A percentile compares a stretch with the other conserved stretches of the same genome.
Evolutionary conservation across 805 yeast genomes (phyloP).

Genomic region (Saturnispora bothae): DNA sequence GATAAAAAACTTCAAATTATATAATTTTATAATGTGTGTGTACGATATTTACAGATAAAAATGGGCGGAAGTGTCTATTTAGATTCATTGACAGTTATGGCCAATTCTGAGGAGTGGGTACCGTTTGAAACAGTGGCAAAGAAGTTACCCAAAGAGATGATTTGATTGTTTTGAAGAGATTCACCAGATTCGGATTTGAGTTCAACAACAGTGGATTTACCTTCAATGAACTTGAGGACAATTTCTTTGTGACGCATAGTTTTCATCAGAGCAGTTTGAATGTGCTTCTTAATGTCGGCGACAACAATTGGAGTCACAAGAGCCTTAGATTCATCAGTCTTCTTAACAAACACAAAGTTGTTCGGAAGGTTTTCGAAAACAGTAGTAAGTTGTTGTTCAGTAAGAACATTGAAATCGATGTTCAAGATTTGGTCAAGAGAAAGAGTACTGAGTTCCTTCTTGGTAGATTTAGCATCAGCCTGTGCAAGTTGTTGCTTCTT

Average conservation of each 20-base stretch:
- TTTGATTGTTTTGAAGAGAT: constrained; percentile 8
- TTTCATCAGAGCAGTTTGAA: constrained; percentile 9
- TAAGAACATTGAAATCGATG: constrained; percentile 16
- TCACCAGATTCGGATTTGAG: constrained; percentile 13
- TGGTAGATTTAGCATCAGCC: constrained; percentile 1
- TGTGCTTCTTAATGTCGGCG: constrained; percentile 5
- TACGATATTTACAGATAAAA: neutral
- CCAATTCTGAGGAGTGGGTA: constrained; percentile 14
- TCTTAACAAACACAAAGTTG: constrained; percentile 20
- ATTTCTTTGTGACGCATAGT: constrained; percentile 11
- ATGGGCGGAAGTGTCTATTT: neutral
- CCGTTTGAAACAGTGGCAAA: constrained; percentile 15
- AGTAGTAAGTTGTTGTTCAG: constrained; percentile 15
- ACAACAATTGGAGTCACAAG: constrained; percentile 13
- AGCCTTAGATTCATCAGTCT: constrained; percentile 12
- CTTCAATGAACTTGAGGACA: constrained; percentile 17
- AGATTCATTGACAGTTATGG: constrained; percentile 16
- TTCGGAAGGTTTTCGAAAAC: constrained; percentile 21
- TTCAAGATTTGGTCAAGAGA: constrained; percentile 22
- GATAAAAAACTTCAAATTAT: too few relatives aligned
- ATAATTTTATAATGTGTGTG: neutral
- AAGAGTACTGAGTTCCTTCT: constrained; percentile 10
- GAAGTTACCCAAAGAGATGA: constrained; percentile 19
- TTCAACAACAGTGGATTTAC: constrained; percentile 13
- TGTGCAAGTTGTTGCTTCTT: constrained; percentile 6